Percentiles rank a stretch among this genome's conserved stretches.
Evolutionary conservation across 2,329 filamentous ascomycete species (phyloP).

Genomic region (Claviceps africana): DNA sequence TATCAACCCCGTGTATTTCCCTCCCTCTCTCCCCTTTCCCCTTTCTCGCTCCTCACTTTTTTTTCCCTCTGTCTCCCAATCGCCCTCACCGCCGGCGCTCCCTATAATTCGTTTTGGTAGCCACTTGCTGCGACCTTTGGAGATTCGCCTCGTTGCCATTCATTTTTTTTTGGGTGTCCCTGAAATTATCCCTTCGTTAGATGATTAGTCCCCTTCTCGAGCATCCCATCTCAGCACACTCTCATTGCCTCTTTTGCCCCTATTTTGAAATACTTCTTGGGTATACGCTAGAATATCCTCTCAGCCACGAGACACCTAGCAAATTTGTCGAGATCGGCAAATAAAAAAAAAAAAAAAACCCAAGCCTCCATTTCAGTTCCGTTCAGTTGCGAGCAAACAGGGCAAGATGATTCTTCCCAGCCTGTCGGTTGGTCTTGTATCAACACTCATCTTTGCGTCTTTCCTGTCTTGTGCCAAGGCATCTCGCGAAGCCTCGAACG

Average conservation of each 20-base stretch:
- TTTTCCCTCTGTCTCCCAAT: background rate
- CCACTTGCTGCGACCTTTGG: background rate
- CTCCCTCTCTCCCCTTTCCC: background rate
- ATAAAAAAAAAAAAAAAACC: background rate
- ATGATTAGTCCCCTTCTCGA: background rate
- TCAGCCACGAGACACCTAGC: background rate
- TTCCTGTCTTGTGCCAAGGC: slow-evolving; percentile 5
- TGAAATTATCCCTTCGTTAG: slow-evolving; percentile 3
- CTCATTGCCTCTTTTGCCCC: background rate
- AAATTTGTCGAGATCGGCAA: background rate
- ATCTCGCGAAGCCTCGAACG: background rate
- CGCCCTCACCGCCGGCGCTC: background rate
- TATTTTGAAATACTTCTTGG: slow-evolving; percentile 2
- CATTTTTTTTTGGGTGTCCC: slow-evolving; percentile 3
- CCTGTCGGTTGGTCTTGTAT: background rate
- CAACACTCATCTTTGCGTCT: background rate
- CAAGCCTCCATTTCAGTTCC: background rate
- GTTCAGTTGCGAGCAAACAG: background rate
- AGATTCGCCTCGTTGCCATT: slow-evolving; percentile 1
- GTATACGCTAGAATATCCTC: background rate
- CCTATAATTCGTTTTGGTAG: slow-evolving; percentile 1
- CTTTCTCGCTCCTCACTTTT: background rate
- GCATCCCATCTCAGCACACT: background rate
- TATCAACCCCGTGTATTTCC: slow-evolving; percentile 4
- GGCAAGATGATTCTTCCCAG: slow-evolving; percentile 1